Evolutionary conservation across 441 rosid species (phyloP).

Genomic region (Arabidopsis hybrid): DNA sequence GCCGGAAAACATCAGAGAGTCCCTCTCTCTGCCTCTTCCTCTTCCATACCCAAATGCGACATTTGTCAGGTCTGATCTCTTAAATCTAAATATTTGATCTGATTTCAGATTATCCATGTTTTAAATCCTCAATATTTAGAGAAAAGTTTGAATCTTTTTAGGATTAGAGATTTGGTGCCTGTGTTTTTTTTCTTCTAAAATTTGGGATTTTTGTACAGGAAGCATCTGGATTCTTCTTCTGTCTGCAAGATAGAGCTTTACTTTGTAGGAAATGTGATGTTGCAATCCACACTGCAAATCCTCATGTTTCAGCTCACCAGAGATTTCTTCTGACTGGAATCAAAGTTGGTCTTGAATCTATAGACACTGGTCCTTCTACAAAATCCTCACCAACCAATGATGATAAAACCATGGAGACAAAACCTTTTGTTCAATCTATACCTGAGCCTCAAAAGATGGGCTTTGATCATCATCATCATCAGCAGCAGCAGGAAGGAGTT

Average conservation of each 20-base stretch:
- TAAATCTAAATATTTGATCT: background rate
- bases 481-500: slow-evolving; percentile 32
- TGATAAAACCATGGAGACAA: slow-evolving; percentile 54
- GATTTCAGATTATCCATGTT: background rate
- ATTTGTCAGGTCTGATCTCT: slow-evolving; percentile 76
- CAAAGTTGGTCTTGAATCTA: slow-evolving; percentile 80
- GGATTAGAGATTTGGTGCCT: background rate
- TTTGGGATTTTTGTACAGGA: slow-evolving; percentile 56
- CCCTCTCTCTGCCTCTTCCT: slow-evolving; percentile 67
- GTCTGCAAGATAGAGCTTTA: slow-evolving; percentile 91
- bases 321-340: slow-evolving; percentile 96
- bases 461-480: slow-evolving; percentile 20
- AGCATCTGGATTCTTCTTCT: slow-evolving; percentile 88
- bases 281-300: slow-evolving; percentile 74
- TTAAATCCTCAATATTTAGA: background rate
- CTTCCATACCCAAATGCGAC: slow-evolving; percentile 86
- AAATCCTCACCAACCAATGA: slow-evolving; percentile 56
- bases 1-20: slow-evolving; percentile 96
- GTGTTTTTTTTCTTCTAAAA: background rate
- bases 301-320: slow-evolving; percentile 81
- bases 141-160: slow-evolving; percentile 24
- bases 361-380: slow-evolving; percentile 56
- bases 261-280: slow-evolving; percentile 96
- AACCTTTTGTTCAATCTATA: slow-evolving; percentile 45
- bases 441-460: slow-evolving; percentile 45